phyloP scores from a whole-genome alignment of 2,329 filamentous ascomycete species.

The Pseudogymnoascus pannorum region DNA sequence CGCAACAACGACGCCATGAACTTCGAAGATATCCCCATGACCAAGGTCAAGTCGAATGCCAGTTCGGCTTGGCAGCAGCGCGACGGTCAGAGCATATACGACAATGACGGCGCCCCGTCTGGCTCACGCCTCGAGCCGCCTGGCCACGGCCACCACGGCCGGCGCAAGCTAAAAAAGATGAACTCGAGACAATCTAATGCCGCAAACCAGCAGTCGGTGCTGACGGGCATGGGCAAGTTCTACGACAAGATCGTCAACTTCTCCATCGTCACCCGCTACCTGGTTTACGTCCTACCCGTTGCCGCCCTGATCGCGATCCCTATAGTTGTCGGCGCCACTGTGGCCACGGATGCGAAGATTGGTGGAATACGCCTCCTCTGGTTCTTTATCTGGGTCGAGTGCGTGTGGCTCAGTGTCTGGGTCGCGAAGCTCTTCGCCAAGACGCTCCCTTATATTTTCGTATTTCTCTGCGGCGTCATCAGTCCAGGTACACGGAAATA shows the following conservation, averaged over 20 bases:
- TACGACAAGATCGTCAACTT: conserved; percentile 59
- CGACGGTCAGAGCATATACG: conserved; percentile 10
- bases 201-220: conserved; percentile 44
- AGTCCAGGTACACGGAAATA: conserved; percentile 66
- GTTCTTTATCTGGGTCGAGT: conserved; percentile 62
- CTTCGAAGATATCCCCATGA: conserved; percentile 4
- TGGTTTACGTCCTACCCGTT: conserved; percentile 61
- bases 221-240: conserved; percentile 59
- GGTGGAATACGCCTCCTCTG: conserved; percentile 47
- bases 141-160: conserved; percentile 30
- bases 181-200: conserved; percentile 36
- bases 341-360: conserved; percentile 34
- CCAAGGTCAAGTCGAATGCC: background rate
- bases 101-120: conserved; percentile 8
- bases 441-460: conserved; percentile 53
- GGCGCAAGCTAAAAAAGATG: conserved; percentile 39
- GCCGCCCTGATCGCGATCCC: conserved; percentile 54
- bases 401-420: conserved; percentile 63
- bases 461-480: conserved; percentile 62
- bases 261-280: conserved; percentile 57
- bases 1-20: background rate
- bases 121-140: background rate
- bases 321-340: conserved; percentile 47
- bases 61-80: conserved; percentile 10
- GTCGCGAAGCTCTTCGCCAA: conserved; percentile 57